Base-by-base conservation (phyloP, 108 stramenopile genomes). In the Nannochloropsis salina region DNA sequence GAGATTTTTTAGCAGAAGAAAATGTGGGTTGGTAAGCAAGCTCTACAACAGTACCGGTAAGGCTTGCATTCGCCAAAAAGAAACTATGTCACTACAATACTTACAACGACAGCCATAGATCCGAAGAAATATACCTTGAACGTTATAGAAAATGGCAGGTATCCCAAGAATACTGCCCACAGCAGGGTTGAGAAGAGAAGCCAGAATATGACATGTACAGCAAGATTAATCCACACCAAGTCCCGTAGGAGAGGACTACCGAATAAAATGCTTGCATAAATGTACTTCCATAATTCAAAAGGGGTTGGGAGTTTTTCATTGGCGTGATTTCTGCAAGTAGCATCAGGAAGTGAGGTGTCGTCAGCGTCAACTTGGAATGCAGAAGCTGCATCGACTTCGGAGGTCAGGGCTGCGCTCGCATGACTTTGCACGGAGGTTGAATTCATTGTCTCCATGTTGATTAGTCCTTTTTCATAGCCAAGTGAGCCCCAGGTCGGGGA, bases 91-190 rank as follows among this genome's bases (percentile, higher is more conserved):
- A 31, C 31, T 31, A 31, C 31, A 31, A 31, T n/a, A 74, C 61
- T 74, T 6, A 74, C 61, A 74, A 74, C 15, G n/a, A 74, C n/a
- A n/a, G 20, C 61, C 61, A 74, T 74, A 3, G 6, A 74, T 8
- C 61, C 61, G 8, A 74, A 74, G 61, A 74, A 74, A n/a, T 74
- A 74, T 15, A 3, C n/a, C 61, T 74, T 74, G 61, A 74, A 74
- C 1, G 61, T n/a, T 2, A 74, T 15, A 74, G 15, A n/a, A 74
- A 74, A 74, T 6, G 61, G 61, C n/a, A 74, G n/a, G 61, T n/a
- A 74, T 15, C 61, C 61, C 61, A 74, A 74, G 61, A 74, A 74
- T n/a, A 74, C 15, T 74, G 61, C 61, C 61, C 61, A 74, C 20
- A 74, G 61, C 1, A 74, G 15, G 61, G 5, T 2, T 15, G 61